These are phyloP conservation scores for Boehmeria nivea DNA, from an alignment of 306 rosid species.

Conservation along the genomic window DNA sequence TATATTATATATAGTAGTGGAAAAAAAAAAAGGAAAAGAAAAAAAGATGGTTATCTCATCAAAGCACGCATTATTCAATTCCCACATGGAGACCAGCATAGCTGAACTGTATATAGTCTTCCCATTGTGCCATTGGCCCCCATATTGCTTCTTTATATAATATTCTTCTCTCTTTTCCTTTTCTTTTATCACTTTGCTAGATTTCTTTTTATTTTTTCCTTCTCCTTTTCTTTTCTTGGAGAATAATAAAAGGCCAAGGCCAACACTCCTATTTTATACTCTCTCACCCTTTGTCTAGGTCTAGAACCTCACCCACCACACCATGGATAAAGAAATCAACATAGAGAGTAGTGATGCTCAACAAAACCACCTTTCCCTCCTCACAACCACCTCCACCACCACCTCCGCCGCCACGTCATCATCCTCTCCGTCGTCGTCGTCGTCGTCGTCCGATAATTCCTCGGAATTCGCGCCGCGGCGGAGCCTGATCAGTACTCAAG, in stretches of 20 bases:
- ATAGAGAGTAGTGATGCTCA: slow-evolving; percentile 49
- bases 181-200: slow-evolving; percentile 1
- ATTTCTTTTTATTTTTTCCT: background rate
- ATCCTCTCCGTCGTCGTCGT: slow-evolving; percentile 11
- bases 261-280: slow-evolving; percentile 27
- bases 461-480: no score
- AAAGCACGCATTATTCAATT: slow-evolving; percentile 29
- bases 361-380: slow-evolving; percentile 26
- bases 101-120: slow-evolving; percentile 42
- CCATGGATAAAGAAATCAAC: slow-evolving; percentile 41
- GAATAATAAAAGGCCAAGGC: slow-evolving; percentile 35
- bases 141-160: slow-evolving; percentile 27
- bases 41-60: slow-evolving; percentile 7
- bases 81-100: slow-evolving; percentile 65
- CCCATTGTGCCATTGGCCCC: slow-evolving; percentile 34
- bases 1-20: background rate
- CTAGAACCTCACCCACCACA: slow-evolving; percentile 14
- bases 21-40: slow-evolving; percentile 4
- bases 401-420: slow-evolving; percentile 26
- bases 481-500: no score
- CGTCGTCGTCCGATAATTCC: no score
- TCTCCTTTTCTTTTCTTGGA: slow-evolving; percentile 6
- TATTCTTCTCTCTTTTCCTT: slow-evolving; percentile 22
- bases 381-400: slow-evolving; percentile 11
- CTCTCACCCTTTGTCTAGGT: slow-evolving; percentile 31